Evolutionary conservation across 495 filamentous ascomycete species (phyloP).

Genomic region (Viridothelium virens): DNA sequence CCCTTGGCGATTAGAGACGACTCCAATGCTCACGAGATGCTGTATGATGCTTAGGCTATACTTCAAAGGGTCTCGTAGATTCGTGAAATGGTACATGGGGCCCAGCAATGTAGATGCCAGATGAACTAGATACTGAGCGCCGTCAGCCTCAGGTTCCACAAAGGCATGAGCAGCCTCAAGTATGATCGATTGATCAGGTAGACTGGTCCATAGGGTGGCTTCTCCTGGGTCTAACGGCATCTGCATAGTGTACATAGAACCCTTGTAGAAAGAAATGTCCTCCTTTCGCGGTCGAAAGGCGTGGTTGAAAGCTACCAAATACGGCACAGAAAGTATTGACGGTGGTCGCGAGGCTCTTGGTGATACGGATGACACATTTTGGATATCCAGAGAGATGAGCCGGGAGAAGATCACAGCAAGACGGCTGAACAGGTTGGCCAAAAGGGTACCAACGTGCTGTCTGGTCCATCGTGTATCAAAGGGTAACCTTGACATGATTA

Average conservation of each 20-base stretch:
- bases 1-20: neutral
- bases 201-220: neutral
- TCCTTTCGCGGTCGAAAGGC: neutral
- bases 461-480: neutral
- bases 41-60: neutral
- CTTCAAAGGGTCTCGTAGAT: neutral
- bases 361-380: neutral
- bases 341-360: neutral
- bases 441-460: neutral
- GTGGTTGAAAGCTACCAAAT: neutral
- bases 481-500: neutral
- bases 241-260: neutral
- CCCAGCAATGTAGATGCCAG: neutral
- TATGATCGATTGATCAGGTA: neutral
- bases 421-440: neutral
- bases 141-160: neutral
- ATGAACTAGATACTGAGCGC: neutral
- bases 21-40: neutral
- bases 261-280: neutral
- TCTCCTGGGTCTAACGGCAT: neutral
- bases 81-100: neutral
- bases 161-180: neutral
- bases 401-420: neutral
- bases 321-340: neutral
- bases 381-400: neutral